These are phyloP conservation scores for Fusarium pseudonygamai DNA, from an alignment of 2,329 filamentous ascomycete genomes.

Conservation along the genomic window DNA sequence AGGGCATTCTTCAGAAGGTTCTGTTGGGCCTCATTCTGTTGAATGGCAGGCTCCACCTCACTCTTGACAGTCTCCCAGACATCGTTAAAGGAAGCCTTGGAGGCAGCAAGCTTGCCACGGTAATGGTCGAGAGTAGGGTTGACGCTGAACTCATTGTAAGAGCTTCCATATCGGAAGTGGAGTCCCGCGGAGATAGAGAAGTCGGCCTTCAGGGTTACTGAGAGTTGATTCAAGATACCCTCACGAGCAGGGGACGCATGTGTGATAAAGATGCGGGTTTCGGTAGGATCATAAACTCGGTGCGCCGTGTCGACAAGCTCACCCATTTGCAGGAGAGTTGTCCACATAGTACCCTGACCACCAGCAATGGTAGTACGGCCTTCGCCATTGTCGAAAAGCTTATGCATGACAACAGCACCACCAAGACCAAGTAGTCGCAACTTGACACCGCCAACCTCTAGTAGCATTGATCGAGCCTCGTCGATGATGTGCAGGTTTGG, in stretches of 20 bases:
- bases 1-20: slow-evolving; percentile 90
- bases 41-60: slow-evolving; percentile 94
- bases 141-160: slow-evolving; percentile 99
- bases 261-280: slow-evolving; percentile 95
- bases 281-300: slow-evolving; percentile 96
- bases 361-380: slow-evolving; percentile 97
- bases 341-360: slow-evolving; percentile 99
- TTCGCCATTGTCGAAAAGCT: slow-evolving; percentile 98
- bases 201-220: slow-evolving; percentile 95
- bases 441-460: slow-evolving; percentile 96
- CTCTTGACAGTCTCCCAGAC: slow-evolving; percentile 99
- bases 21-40: slow-evolving; percentile 93
- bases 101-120: slow-evolving; percentile 96
- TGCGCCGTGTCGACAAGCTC: slow-evolving; percentile 98
- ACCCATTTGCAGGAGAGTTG: slow-evolving; percentile 96
- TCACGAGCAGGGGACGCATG: slow-evolving; percentile 97
- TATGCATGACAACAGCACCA: slow-evolving; percentile 99
- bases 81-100: slow-evolving; percentile 98
- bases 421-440: slow-evolving; percentile 91
- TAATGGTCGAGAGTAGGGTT: slow-evolving; percentile 99
- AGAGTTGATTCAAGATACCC: slow-evolving; percentile 96
- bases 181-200: slow-evolving; percentile 98
- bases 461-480: slow-evolving; percentile 92
- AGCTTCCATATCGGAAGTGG: slow-evolving; percentile 98
- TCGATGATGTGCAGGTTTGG: slow-evolving; percentile 98